Base-by-base conservation (phyloP, 139 green algal genomes). In the Tetratostichococcus sp. region DNA sequence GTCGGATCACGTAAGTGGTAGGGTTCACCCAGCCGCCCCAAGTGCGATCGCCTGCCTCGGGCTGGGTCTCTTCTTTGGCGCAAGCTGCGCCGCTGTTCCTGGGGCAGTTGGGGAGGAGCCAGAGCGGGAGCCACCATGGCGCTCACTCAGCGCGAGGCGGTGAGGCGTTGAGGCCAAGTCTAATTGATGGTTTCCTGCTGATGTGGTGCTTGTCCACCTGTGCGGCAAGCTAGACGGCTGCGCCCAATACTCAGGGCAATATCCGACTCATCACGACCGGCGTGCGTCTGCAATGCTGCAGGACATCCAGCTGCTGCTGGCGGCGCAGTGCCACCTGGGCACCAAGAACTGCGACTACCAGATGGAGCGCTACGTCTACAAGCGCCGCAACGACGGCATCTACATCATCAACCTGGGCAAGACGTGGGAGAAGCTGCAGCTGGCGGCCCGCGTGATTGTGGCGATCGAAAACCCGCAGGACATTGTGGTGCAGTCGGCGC, bases 341-440 rank as follows among this genome's bases (percentile, higher is more conserved):
- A 97, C 90, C 67, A 94, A 89, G 88, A 98, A 98, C 87, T 95
- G 88, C 87, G 91, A 95, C 77, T 91, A 85, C 73, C 87, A 97
- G 86, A 99, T 99, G 96, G 94, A 98, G 87, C 89, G 96, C 69
- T 99, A 99, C 75, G 85, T 96, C 57, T 94, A 93, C 87, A 79
- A 69, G 50, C 85, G 87, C 72, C 90, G 93, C 67, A 82, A 83
- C n/a, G 93, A 96, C 78, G 93, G 96, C 74, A 97, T 99, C 79
- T 98, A 95, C 80, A 89, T 99, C 59, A 97, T 99, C 86, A 98
- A 99, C 91, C 89, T 99, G 82, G 89, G 89, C 78, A 97, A 97
- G 89, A 99, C 96, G 2, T 99, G 93, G 88, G 93, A 99, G 80
- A 99, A 99, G 91, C 92, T 99, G 78, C 89, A 97, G 89, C 85